These are phyloP conservation scores for Trichosphaerium sp. DNA, from an alignment of 78 protist genomes.

Conservation along the genomic window DNA sequence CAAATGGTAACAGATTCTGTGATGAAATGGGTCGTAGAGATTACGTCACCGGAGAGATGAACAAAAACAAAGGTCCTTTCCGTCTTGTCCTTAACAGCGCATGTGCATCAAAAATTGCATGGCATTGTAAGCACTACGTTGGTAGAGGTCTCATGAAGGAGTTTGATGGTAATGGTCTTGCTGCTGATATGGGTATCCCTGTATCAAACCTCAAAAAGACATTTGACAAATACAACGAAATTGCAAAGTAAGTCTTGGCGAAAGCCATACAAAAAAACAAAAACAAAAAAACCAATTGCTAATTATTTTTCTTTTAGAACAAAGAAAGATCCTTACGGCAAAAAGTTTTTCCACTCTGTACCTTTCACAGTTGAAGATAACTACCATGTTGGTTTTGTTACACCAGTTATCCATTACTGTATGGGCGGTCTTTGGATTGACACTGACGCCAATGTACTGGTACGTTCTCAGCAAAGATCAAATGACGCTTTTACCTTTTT, in stretches of 20 bases:
- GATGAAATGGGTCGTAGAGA: conserved; percentile 66
- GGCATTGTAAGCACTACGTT: conserved; percentile 2
- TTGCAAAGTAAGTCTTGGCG: neutral
- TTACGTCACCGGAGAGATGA: conserved; percentile 43
- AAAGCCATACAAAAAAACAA: too few relatives aligned
- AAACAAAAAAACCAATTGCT: too few relatives aligned
- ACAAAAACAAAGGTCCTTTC: neutral
- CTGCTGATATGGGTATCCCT: neutral
- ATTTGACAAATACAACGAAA: conserved; percentile 18
- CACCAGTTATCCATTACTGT: conserved; percentile 75
- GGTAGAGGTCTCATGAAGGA: conserved; percentile 7
- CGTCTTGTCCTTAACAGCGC: neutral
- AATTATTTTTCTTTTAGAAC: too few relatives aligned
- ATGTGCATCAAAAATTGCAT: neutral
- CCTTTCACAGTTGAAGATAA: conserved; percentile 13
- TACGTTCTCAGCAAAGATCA: too few relatives aligned
- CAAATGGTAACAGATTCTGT: conserved; percentile 48
- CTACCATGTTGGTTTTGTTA: conserved; percentile 29
- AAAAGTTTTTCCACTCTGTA: conserved; percentile 19
- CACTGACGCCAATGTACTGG: conserved; percentile 14
- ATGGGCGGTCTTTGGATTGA: conserved; percentile 62
- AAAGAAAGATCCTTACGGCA: conserved; percentile 52
- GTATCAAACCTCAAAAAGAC: conserved; percentile 16
- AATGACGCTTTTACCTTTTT: too few relatives aligned
- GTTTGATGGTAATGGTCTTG: neutral